Conservation (phyloP, 345 rosid genomes). For the Ceriops decandra region DNA sequence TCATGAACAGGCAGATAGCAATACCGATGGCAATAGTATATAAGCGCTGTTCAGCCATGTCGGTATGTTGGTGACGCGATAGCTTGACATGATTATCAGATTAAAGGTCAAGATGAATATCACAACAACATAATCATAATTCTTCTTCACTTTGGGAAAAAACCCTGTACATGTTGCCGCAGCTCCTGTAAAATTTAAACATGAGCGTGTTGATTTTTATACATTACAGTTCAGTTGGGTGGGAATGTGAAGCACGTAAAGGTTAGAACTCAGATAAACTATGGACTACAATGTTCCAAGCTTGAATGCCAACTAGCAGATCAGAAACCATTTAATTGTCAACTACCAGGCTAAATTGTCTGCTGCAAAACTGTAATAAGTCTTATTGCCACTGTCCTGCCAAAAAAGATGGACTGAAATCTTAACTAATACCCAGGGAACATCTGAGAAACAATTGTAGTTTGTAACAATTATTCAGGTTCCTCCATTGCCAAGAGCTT, state of each 20-base stretch:
- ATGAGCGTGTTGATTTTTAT: background rate
- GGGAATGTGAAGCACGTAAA: background rate
- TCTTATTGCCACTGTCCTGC: too few relatives aligned
- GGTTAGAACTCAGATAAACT: too few relatives aligned
- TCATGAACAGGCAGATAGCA: slow-evolving; percentile 71
- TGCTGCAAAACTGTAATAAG: too few relatives aligned
- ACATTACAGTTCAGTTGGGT: background rate
- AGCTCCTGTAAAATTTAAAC: slow-evolving; percentile 43
- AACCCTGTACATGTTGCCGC: slow-evolving; percentile 69
- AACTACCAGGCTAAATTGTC: too few relatives aligned
- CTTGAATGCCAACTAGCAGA: too few relatives aligned
- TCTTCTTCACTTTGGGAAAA: slow-evolving; percentile 76
- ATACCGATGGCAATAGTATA: slow-evolving; percentile 72
- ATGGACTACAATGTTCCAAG: too few relatives aligned
- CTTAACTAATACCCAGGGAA: too few relatives aligned
- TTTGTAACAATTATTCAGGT: too few relatives aligned
- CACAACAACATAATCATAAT: slow-evolving; percentile 80
- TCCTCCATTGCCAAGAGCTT: too few relatives aligned
- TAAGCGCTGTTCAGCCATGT: slow-evolving; percentile 65
- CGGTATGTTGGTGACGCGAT: slow-evolving; percentile 51
- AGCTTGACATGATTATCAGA: slow-evolving; percentile 77
- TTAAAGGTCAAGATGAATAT: slow-evolving; percentile 83
- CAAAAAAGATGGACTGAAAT: too few relatives aligned
- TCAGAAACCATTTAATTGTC: too few relatives aligned
- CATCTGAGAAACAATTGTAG: too few relatives aligned